phyloP scores from a whole-genome alignment of 352 stramenopile species.

The Globisporangium viniferum region DNA sequence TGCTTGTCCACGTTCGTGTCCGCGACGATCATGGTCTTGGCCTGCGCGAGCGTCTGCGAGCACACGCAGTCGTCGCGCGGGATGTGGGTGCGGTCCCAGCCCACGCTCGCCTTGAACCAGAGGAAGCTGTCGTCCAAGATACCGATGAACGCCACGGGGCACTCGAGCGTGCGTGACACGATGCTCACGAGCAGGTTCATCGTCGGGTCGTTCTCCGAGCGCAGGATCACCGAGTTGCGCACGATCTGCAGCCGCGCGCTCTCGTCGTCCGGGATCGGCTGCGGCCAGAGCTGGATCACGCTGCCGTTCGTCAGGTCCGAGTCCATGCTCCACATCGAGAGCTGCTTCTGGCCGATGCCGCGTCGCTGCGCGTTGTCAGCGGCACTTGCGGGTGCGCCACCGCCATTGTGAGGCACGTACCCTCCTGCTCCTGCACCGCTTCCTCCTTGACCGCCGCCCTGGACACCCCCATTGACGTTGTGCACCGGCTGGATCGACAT shows the following conservation, averaged over 20 bases:
- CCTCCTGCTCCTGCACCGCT: neutral
- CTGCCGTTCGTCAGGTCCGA: conserved; percentile 59
- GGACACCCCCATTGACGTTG: neutral
- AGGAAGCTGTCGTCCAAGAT: conserved; percentile 53
- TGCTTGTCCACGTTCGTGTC: conserved; percentile 68
- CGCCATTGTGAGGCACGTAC: neutral
- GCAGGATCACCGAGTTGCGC: conserved; percentile 47
- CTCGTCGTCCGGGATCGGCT: conserved; percentile 45
- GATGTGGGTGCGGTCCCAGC: conserved; percentile 54
- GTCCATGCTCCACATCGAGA: conserved; percentile 55
- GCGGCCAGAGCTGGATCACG: conserved; percentile 65
- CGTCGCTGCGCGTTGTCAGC: neutral
- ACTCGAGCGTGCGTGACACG: conserved; percentile 62
- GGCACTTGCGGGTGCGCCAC: neutral
- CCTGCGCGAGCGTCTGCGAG: conserved; percentile 35
- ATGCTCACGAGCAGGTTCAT: conserved; percentile 75
- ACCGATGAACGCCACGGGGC: conserved; percentile 62
- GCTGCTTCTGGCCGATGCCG: conserved; percentile 32
- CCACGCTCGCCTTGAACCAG: conserved; percentile 68
- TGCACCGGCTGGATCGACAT: conserved; percentile 21
- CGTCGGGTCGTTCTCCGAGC: conserved; percentile 56
- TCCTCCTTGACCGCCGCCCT: no score
- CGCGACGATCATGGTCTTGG: conserved; percentile 53
- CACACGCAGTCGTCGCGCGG: conserved; percentile 61
- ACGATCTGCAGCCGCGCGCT: conserved; percentile 44